Conservation (phyloP, 306 rosid genomes). For the Quercus alba region DNA sequence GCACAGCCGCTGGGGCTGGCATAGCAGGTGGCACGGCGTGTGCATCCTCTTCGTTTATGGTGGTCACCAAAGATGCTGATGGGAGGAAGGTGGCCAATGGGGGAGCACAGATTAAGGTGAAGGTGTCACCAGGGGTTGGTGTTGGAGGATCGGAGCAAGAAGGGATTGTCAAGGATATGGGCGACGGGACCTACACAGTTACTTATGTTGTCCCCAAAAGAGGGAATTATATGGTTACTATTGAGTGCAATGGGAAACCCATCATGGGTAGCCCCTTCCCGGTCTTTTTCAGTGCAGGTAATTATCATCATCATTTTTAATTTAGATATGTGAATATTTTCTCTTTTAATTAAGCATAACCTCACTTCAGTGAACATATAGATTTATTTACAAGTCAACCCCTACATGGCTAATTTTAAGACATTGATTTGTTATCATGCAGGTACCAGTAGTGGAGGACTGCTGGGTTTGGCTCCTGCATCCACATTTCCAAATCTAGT, state of each 20-base stretch:
- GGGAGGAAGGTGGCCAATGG: constrained; percentile 77
- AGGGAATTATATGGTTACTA: constrained; percentile 92
- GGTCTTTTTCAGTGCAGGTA: constrained; percentile 99
- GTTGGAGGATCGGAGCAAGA: constrained; percentile 96
- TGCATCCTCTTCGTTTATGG: constrained; percentile 69
- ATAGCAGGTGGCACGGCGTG: constrained; percentile 91
- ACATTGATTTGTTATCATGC: constrained; percentile 28
- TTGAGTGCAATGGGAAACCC: constrained; percentile 88
- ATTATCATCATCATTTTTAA: background rate
- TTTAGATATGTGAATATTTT: background rate
- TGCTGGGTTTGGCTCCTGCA: constrained; percentile 78
- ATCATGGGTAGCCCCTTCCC: constrained; percentile 99
- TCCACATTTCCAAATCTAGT: constrained; percentile 77
- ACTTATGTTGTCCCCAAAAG: constrained; percentile 93
- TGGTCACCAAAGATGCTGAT: constrained; percentile 82
- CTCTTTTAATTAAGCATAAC: background rate
- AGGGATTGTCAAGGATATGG: constrained; percentile 94
- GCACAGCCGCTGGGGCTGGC: constrained; percentile 84
- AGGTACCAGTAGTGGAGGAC: constrained; percentile 79
- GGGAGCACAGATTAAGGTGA: constrained; percentile 76
- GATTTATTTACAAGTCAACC: constrained; percentile 8
- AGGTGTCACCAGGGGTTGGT: constrained; percentile 77
- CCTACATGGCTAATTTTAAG: background rate
- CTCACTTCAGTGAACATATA: background rate
- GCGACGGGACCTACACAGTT: constrained; percentile 83